Percentiles rank a stretch among this genome's conserved stretches.
Evolutionary conservation across 169 alveolate genomes (phyloP).

Genomic region (Plasmodium billcollinsi): DNA sequence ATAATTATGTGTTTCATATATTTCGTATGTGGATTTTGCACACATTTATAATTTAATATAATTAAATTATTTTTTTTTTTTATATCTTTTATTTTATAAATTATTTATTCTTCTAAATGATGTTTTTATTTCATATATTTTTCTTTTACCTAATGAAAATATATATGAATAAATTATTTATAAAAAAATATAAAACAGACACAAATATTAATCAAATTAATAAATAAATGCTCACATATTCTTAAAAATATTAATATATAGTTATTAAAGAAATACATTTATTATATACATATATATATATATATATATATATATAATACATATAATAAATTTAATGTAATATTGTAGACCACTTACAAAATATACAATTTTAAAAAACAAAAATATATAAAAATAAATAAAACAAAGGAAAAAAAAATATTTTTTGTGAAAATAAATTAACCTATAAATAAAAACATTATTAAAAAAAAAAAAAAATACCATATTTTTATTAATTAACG

Average conservation of each 20-base stretch:
- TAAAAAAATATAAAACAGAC: not conserved
- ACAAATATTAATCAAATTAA: too few species aligned
- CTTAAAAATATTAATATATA: too few species aligned
- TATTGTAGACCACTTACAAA: too few species aligned
- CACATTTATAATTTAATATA: slow-evolving; percentile 11
- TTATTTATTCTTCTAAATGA: slow-evolving; percentile 14
- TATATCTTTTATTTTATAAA: slow-evolving; percentile 15
- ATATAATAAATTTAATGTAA: too few species aligned
- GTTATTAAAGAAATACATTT: too few species aligned
- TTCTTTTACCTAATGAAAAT: slow-evolving; percentile 34
- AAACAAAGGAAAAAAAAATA: slow-evolving; percentile 6
- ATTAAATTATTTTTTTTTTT: not conserved
- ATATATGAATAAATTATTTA: slow-evolving; percentile 11
- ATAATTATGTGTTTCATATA: slow-evolving; percentile 28
- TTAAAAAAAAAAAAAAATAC: slow-evolving; percentile 11
- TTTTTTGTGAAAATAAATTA: slow-evolving; percentile 11
- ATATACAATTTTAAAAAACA: too few species aligned
- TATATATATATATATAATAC: too few species aligned
- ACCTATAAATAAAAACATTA: not conserved
- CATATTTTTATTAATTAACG: slow-evolving; percentile 18
- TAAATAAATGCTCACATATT: too few species aligned
- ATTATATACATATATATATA: too few species aligned
- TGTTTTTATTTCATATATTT: slow-evolving; percentile 17
- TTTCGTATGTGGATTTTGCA: slow-evolving; percentile 36
- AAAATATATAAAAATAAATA: not conserved